Evolutionary conservation across 768 basidiomycete genomes (phyloP), one percentile per base, ranked within the genome.

Genomic region (Termitomyces sp.): DNA sequence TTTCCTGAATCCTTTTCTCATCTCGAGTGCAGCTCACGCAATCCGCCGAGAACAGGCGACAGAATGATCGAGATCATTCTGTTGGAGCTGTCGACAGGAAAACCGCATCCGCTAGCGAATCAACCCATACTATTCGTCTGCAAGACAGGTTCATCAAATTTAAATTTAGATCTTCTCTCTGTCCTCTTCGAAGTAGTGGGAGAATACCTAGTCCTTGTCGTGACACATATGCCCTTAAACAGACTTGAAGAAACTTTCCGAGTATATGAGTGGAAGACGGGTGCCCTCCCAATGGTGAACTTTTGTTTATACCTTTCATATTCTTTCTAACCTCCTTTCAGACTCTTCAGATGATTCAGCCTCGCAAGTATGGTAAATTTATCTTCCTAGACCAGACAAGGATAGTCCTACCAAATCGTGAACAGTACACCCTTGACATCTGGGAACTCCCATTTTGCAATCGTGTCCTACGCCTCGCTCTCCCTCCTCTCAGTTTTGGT

Each of bases 111-210:
- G 0, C 42, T 55, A 27, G 64, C 62, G 10, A 56, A 53, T 13
- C 46, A 18, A 3, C 62, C 64, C 14, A 46, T 61, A 7, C 65
- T 79, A 16, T 60, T 64, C 20, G 68, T 78, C 8, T 48, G 60
- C 20, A 67, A 57, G 4, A 63, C 37, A 0, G 65, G 56, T 58
- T 22, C 32, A 18, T 16, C 26, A 6, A 41, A 27, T n/a, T n/a
- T n/a, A n/a, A n/a, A n/a, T n/a, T n/a, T n/a, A n/a, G n/a, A n/a
- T n/a, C n/a, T n/a, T 20, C 65, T 59, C 1, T 7, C 51, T 24
- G 55, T 64, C 26, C 53, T 58, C 36, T 57, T 65, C n/a, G 65
- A 65, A 48, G 61, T 65, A 42, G 63, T 65, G 7, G 65, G 63
- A 13, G 59, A 60, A 18, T 24, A 61, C 43, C 46, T 65, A 1